phyloP scores from a whole-genome alignment of 2,329 filamentous ascomycete genomes.

The Amesomyces nigricolor region DNA sequence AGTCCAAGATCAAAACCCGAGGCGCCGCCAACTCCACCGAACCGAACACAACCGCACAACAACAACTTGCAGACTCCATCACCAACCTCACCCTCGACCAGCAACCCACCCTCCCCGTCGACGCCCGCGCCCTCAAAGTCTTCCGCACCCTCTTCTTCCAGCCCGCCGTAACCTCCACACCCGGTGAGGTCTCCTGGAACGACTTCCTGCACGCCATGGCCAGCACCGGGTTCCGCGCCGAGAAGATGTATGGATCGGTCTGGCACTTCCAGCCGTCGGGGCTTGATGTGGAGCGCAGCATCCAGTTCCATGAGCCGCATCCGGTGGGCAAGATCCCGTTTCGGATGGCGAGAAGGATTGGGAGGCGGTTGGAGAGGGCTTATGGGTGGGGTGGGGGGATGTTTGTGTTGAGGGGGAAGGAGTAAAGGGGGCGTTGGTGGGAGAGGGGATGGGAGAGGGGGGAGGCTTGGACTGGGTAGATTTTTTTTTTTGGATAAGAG shows the following conservation, averaged over 20 bases:
- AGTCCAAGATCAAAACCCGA: constrained; percentile 23
- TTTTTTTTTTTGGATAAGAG: no score
- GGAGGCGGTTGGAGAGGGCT: constrained; percentile 42
- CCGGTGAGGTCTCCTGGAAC: constrained; percentile 46
- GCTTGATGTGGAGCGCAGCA: constrained; percentile 41
- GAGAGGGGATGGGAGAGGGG: no score
- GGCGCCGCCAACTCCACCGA: constrained; percentile 3
- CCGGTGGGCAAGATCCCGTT: constrained; percentile 48
- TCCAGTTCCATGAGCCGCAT: constrained; percentile 59
- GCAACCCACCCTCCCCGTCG: constrained; percentile 21
- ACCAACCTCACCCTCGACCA: neutral
- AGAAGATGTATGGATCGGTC: constrained; percentile 56
- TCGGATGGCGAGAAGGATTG: constrained; percentile 40
- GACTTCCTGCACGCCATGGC: constrained; percentile 50
- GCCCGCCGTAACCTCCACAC: constrained; percentile 30
- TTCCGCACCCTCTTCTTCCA: constrained; percentile 39
- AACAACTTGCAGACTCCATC: neutral
- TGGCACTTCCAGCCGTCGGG: constrained; percentile 51
- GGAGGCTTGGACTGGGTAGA: no score
- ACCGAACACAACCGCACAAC: neutral
- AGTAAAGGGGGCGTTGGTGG: neutral
- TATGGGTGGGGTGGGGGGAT: constrained; percentile 47
- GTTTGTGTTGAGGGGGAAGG: constrained; percentile 34
- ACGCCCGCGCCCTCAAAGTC: constrained; percentile 31
- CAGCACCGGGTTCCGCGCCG: constrained; percentile 42